Conservation (phyloP, 2,329 filamentous ascomycete species). For the Hypomyces rosellus region DNA sequence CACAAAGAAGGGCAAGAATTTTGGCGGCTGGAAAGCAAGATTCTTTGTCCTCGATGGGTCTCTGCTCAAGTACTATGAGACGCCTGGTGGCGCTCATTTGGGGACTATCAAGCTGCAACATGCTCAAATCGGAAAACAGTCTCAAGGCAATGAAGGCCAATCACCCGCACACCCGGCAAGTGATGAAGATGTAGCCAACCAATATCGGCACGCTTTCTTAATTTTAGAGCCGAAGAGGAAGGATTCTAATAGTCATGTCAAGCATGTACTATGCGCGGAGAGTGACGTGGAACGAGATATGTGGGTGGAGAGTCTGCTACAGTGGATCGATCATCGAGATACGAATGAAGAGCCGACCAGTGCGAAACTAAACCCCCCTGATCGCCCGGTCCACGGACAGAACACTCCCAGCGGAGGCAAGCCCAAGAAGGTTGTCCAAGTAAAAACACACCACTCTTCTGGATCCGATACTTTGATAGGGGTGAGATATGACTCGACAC, state of each 20-base stretch:
- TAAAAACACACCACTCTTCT: conserved; percentile 30
- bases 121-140: conserved; percentile 92
- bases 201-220: conserved; percentile 94
- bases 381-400: conserved; percentile 32
- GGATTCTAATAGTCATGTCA: conserved; percentile 78
- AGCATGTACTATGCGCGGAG: conserved; percentile 92
- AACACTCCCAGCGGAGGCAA: conserved; percentile 22
- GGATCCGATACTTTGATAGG: conserved; percentile 47
- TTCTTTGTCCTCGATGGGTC: conserved; percentile 57
- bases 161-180: conserved; percentile 50
- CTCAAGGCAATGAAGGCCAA: conserved; percentile 41
- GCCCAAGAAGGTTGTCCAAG: conserved; percentile 26
- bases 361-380: conserved; percentile 29
- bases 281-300: conserved; percentile 86
- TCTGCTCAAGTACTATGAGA: conserved; percentile 82
- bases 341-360: conserved; percentile 41
- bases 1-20: conserved; percentile 96
- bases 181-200: conserved; percentile 77
- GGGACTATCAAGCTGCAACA: conserved; percentile 88
- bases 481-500: conserved; percentile 52
- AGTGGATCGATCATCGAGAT: conserved; percentile 76
- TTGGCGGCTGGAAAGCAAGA: conserved; percentile 93
- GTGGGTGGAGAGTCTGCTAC: conserved; percentile 86
- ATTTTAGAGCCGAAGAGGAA: conserved; percentile 95
- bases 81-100: conserved; percentile 80